Conservation (phyloP, 805 yeast genomes). For the Lipomyces lipofer region DNA sequence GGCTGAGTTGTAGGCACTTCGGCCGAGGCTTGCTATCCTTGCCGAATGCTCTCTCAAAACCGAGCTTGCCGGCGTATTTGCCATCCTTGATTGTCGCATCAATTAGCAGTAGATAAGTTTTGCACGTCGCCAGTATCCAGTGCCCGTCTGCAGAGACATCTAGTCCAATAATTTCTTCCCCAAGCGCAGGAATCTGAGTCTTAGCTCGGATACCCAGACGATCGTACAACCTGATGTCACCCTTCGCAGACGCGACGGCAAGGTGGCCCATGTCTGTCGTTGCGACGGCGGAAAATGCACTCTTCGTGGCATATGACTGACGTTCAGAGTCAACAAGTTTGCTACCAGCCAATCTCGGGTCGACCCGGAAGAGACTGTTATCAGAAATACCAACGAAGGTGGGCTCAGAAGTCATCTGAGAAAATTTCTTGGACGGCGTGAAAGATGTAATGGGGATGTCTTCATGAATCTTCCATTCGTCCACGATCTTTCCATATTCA, state of each 20-base stretch:
- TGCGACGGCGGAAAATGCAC: constrained; percentile 58
- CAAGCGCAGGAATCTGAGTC: constrained; percentile 77
- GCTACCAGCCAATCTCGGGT: constrained; percentile 66
- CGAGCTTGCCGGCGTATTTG: constrained; percentile 57
- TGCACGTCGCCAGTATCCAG: constrained; percentile 80
- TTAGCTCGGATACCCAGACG: constrained; percentile 73
- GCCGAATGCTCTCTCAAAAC: constrained; percentile 65
- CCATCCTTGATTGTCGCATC: constrained; percentile 67
- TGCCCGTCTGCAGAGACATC: constrained; percentile 78
- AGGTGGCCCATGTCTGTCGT: constrained; percentile 73
- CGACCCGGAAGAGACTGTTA: constrained; percentile 69
- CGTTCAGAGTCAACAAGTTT: constrained; percentile 60
- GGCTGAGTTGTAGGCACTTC: constrained; percentile 62
- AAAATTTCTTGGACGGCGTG: constrained; percentile 71
- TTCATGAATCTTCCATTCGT: constrained; percentile 68
- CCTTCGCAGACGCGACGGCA: constrained; percentile 74
- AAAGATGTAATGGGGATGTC: constrained; percentile 54
- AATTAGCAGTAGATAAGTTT: constrained; percentile 65
- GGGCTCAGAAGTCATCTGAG: constrained; percentile 71
- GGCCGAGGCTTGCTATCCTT: constrained; percentile 69
- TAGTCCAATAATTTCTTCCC: constrained; percentile 67
- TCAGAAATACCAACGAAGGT: constrained; percentile 70
- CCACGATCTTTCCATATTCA: constrained; percentile 77
- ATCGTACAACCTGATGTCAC: constrained; percentile 75
- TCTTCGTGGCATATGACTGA: constrained; percentile 57